phyloP scores from a whole-genome alignment of 2,329 filamentous ascomycete species.

The Ascochyta fabae region DNA sequence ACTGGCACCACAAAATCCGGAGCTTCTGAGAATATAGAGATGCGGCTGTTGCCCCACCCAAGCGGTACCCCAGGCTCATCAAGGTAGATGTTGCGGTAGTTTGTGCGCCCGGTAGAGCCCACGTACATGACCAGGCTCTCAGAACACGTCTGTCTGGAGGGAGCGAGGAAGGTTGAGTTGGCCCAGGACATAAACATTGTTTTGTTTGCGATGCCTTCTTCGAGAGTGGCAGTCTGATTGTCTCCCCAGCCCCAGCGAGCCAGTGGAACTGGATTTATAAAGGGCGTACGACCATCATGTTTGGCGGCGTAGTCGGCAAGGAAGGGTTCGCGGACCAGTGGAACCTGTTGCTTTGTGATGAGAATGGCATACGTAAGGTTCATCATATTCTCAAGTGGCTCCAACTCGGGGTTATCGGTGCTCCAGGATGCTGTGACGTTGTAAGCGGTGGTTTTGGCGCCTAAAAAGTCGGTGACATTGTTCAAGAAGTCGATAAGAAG shows the following conservation, averaged over 20 bases:
- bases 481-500: slow-evolving; percentile 53
- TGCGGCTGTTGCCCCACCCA: slow-evolving; percentile 57
- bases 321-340: slow-evolving; percentile 57
- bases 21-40: slow-evolving; percentile 57
- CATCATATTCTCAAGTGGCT: slow-evolving; percentile 47
- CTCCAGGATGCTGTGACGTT: slow-evolving; percentile 49
- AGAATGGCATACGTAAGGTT: slow-evolving; percentile 56
- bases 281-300: slow-evolving; percentile 55
- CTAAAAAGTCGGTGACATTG: slow-evolving; percentile 53
- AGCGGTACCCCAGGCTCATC: slow-evolving; percentile 54
- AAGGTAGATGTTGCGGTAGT: slow-evolving; percentile 55
- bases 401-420: slow-evolving; percentile 39
- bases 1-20: slow-evolving; percentile 57
- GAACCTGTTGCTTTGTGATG: slow-evolving; percentile 57
- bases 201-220: slow-evolving; percentile 58
- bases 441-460: slow-evolving; percentile 46
- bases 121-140: slow-evolving; percentile 59
- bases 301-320: slow-evolving; percentile 57
- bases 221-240: slow-evolving; percentile 46
- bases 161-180: slow-evolving; percentile 53
- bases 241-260: slow-evolving; percentile 58
- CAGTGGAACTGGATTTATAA: slow-evolving; percentile 58
- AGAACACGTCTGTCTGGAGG: slow-evolving; percentile 55
- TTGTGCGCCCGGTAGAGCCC: slow-evolving; percentile 47
- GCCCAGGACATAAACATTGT: slow-evolving; percentile 59